Evolutionary conservation across 2,329 filamentous ascomycete genomes (phyloP).

Genomic region (Colletotrichum sidae): DNA sequence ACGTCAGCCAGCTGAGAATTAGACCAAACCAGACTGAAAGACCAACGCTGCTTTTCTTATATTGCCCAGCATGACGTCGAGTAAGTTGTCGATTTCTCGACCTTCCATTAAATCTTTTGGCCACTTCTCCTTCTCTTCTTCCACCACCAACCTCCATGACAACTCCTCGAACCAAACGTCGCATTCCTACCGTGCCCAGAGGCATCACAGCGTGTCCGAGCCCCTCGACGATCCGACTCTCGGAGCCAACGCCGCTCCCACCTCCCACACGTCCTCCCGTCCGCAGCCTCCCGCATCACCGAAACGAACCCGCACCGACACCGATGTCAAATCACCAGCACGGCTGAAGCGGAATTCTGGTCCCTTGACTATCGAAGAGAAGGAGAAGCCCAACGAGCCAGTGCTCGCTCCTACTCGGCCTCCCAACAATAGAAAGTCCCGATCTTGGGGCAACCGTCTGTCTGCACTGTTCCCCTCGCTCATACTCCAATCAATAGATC

Average conservation of each 20-base stretch:
- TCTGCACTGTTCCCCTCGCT: constrained; percentile 53
- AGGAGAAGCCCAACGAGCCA: constrained; percentile 35
- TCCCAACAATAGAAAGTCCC: constrained; percentile 45
- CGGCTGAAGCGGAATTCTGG: constrained; percentile 11
- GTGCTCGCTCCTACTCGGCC: constrained; percentile 33
- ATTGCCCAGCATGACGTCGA: constrained; percentile 57
- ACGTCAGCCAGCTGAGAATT: constrained; percentile 26
- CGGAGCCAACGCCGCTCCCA: constrained; percentile 17
- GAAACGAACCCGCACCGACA: constrained; percentile 35
- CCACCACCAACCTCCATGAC: constrained; percentile 33
- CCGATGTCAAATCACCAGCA: constrained; percentile 6
- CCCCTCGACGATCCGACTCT: constrained; percentile 20
- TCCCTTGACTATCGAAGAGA: constrained; percentile 21
- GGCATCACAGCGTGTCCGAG: constrained; percentile 36
- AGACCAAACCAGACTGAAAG: constrained; percentile 33
- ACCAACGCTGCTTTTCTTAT: constrained; percentile 20
- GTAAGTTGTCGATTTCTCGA: constrained; percentile 53
- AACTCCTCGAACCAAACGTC: constrained; percentile 8
- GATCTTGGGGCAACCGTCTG: constrained; percentile 50
- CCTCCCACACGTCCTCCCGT: constrained; percentile 21
- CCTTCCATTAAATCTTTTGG: constrained; percentile 49
- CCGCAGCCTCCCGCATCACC: constrained; percentile 29
- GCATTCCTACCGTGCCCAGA: constrained; percentile 31
- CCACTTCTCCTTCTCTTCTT: constrained; percentile 48
- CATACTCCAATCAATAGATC: constrained; percentile 48